Evolutionary conservation across 2,329 filamentous ascomycete species (phyloP).

Genomic region (Hymenoscyphus scutula): DNA sequence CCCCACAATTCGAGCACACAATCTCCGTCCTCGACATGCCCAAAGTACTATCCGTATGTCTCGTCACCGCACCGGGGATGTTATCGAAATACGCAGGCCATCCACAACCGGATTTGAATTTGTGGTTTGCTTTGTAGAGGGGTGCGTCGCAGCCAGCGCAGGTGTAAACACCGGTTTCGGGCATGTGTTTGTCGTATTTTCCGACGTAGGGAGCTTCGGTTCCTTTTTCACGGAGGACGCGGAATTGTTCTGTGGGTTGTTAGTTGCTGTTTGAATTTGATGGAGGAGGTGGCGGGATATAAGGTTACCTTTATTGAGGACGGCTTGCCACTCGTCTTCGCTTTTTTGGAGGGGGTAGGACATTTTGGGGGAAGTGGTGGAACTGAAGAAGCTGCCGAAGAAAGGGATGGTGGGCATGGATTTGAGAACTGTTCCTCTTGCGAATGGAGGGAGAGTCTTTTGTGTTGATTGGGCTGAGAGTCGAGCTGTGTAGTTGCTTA

Average conservation of each 20-base stretch:
- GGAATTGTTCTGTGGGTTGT: conserved; percentile 77
- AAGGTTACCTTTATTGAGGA: conserved; percentile 69
- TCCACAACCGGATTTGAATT: conserved; percentile 94
- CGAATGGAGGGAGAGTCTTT: conserved; percentile 37
- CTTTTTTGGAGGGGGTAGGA: conserved; percentile 77
- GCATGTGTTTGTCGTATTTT: conserved; percentile 83
- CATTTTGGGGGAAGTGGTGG: conserved; percentile 55
- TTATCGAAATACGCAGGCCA: conserved; percentile 99
- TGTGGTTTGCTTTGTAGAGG: conserved; percentile 89
- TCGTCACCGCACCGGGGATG: conserved; percentile 82
- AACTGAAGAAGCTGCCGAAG: conserved; percentile 70
- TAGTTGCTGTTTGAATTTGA: conserved; percentile 33
- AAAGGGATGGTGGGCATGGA: conserved; percentile 81
- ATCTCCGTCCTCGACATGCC: conserved; percentile 92
- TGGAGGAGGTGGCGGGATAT: conserved; percentile 36
- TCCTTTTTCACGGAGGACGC: conserved; percentile 85
- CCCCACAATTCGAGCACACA: conserved; percentile 90
- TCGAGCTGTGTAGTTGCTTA: conserved; percentile 44
- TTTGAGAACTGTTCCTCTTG: conserved; percentile 42
- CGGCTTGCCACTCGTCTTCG: conserved; percentile 83
- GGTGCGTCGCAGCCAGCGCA: conserved; percentile 86
- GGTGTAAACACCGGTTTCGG: conserved; percentile 73
- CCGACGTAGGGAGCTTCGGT: conserved; percentile 81
- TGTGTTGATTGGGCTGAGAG: conserved; percentile 26
- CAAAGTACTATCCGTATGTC: conserved; percentile 72